Conservation (phyloP, 805 yeast species). For the Blastobotrys chiropterorum region DNA sequence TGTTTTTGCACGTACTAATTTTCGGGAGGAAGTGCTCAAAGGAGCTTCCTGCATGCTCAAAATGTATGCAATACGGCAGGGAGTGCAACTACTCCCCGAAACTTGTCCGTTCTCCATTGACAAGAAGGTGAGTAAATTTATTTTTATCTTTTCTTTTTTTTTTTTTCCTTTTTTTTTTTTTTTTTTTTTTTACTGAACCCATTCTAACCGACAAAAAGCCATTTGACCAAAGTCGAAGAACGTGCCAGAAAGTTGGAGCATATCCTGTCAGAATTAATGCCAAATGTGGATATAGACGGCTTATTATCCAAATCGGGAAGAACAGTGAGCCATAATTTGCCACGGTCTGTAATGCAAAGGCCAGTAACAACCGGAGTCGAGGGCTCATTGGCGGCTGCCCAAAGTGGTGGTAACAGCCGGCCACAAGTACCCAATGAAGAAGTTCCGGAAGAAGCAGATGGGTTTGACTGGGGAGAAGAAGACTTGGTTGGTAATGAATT, state of each 20-base stretch:
- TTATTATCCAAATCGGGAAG: slow-evolving; percentile 20
- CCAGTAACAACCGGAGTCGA: not conserved
- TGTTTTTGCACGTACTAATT: not conserved
- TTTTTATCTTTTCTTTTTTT: no score
- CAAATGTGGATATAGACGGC: slow-evolving; percentile 42
- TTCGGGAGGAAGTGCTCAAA: slow-evolving; percentile 52
- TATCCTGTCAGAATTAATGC: slow-evolving; percentile 39
- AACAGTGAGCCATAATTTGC: not conserved
- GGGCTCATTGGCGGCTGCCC: not conserved
- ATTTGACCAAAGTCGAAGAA: slow-evolving; percentile 69
- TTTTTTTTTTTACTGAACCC: no score
- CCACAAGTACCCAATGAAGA: slow-evolving; percentile 29
- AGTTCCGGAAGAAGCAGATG: slow-evolving; percentile 42
- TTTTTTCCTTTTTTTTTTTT: not conserved
- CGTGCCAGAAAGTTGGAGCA: slow-evolving; percentile 43
- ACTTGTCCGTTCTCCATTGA: slow-evolving; percentile 70
- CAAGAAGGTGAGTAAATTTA: slow-evolving; percentile 44
- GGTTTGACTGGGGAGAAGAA: slow-evolving; percentile 57
- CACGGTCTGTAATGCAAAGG: not conserved
- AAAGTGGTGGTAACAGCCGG: slow-evolving; percentile 11
- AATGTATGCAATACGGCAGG: slow-evolving; percentile 68
- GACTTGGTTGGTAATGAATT: slow-evolving; percentile 30
- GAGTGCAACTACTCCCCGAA: slow-evolving; percentile 74
- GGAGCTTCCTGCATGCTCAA: slow-evolving; percentile 67
- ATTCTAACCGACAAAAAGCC: no score